Percentiles rank a stretch among this genome's conserved stretches.
Evolutionary conservation across 2,329 filamentous ascomycete genomes (phyloP).

Genomic region (Ophiostoma sp.): DNA sequence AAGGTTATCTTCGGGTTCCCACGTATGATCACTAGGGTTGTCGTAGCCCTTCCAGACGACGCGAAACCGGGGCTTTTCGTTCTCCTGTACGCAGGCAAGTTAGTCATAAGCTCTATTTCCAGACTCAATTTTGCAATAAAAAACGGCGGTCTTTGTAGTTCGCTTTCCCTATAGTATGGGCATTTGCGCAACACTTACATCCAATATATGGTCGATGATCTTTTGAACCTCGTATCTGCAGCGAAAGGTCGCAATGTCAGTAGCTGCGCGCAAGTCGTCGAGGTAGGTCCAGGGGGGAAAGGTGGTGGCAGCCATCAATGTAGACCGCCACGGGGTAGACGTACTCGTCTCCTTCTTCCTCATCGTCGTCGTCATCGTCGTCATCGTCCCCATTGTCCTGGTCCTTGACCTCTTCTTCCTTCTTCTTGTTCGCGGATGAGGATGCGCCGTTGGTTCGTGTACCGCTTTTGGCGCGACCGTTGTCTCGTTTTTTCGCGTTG

Average conservation of each 20-base stretch:
- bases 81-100: constrained; percentile 38
- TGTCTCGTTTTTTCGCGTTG: constrained; percentile 29
- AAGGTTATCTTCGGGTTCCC: constrained; percentile 76
- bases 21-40: constrained; percentile 68
- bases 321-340: not conserved
- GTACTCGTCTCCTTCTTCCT: constrained; percentile 37
- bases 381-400: constrained; percentile 24
- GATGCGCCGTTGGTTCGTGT: constrained; percentile 7
- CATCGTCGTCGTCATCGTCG: constrained; percentile 37
- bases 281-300: not conserved
- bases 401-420: not conserved
- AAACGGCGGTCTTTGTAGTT: too few species aligned
- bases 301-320: not conserved
- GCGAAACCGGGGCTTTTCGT: constrained; percentile 56
- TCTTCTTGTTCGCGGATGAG: not conserved
- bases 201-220: constrained; percentile 66
- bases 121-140: not conserved
- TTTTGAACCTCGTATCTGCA: constrained; percentile 71
- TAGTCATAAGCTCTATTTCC: not conserved
- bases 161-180: not conserved
- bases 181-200: constrained; percentile 35
- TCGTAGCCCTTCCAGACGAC: constrained; percentile 84
- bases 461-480: constrained; percentile 13
- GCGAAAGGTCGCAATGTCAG: constrained; percentile 24
- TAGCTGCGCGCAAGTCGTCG: constrained; percentile 25